Conservation (phyloP, 768 basidiomycete genomes). For the Podaxis sp. region DNA sequence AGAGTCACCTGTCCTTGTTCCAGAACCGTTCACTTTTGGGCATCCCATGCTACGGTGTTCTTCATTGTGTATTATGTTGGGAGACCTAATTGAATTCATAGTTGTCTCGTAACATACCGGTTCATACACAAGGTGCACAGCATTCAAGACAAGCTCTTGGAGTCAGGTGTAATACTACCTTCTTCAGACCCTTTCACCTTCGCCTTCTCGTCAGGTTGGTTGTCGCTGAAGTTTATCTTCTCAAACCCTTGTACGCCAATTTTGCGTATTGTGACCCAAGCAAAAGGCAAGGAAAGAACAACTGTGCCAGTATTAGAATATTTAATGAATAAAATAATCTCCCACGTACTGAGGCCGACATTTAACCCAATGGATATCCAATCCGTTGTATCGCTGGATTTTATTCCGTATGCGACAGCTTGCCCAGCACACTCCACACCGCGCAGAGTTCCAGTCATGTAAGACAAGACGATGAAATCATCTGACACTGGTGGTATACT, state of each 20-base stretch:
- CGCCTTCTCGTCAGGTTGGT: neutral
- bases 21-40: neutral
- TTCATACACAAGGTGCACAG: neutral
- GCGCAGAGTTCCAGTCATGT: constrained; percentile 32
- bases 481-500: constrained; percentile 25
- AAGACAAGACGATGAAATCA: constrained; percentile 30
- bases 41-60: too few relatives aligned
- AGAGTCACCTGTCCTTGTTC: neutral
- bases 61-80: too few relatives aligned
- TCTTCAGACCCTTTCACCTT: neutral
- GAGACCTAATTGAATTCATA: neutral
- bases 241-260: constrained; percentile 28
- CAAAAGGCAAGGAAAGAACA: constrained; percentile 29
- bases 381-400: constrained; percentile 29
- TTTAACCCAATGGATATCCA: constrained; percentile 33
- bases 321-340: neutral
- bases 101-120: neutral
- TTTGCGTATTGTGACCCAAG: constrained; percentile 29
- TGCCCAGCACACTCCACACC: constrained; percentile 32
- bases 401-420: constrained; percentile 32
- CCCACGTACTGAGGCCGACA: constrained; percentile 28
- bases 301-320: constrained; percentile 15
- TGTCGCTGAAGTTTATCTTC: constrained; percentile 20
- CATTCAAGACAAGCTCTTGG: neutral
- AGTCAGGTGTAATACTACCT: neutral